phyloP scores from a whole-genome alignment of 108 stramenopile species.

The Pseudonitzschia pungens region DNA sequence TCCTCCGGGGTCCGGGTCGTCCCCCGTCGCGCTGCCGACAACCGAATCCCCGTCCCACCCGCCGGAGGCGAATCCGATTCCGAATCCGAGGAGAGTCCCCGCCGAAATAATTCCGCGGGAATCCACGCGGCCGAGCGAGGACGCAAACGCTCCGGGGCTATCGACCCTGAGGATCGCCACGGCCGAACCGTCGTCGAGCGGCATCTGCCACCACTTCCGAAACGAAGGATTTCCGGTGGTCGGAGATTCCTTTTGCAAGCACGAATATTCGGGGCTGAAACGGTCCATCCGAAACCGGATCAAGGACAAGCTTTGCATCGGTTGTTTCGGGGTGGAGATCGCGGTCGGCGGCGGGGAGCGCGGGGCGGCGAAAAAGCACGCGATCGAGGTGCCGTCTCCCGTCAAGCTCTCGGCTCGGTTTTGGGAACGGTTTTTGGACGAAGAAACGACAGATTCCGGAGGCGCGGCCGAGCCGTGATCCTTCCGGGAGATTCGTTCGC shows the following conservation, averaged over 20 bases:
- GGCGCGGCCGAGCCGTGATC: background rate
- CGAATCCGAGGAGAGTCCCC: background rate
- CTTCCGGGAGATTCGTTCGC: too few relatives aligned
- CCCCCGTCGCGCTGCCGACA: background rate
- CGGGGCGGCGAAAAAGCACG: background rate
- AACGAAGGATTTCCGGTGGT: slow-evolving; percentile 58
- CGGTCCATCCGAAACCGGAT: slow-evolving; percentile 59
- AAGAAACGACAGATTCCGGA: background rate
- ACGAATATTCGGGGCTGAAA: slow-evolving; percentile 46
- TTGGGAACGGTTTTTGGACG: slow-evolving; percentile 21
- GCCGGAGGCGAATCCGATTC: background rate
- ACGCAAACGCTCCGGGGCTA: background rate
- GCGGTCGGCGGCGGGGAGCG: background rate
- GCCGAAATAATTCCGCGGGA: background rate
- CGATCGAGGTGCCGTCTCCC: slow-evolving; percentile 10
- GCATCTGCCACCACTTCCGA: slow-evolving; percentile 49
- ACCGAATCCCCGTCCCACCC: background rate
- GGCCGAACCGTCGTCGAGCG: slow-evolving; percentile 25
- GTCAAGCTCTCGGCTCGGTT: slow-evolving; percentile 24
- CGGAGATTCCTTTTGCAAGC: slow-evolving; percentile 57
- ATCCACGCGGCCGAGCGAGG: background rate
- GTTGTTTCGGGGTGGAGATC: slow-evolving; percentile 45
- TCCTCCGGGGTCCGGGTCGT: too few relatives aligned
- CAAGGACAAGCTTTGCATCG: slow-evolving; percentile 63
- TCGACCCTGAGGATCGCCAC: slow-evolving; percentile 30